These are phyloP conservation scores for Hypoxylon trugodes DNA, from an alignment of 495 filamentous ascomycete genomes.

Conservation along the genomic window DNA sequence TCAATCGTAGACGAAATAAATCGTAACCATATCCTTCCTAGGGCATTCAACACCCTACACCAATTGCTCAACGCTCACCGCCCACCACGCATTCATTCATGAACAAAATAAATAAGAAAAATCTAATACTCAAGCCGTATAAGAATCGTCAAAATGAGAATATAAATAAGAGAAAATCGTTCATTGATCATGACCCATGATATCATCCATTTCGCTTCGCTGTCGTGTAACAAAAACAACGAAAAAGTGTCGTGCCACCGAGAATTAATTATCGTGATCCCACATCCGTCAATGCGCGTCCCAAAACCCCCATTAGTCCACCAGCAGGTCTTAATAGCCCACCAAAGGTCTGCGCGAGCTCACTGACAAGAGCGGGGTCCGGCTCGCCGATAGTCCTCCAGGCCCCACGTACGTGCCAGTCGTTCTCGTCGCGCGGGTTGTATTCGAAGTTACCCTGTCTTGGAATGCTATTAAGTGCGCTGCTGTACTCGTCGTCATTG, in stretches of 20 bases:
- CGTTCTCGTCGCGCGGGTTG: slow-evolving; percentile 23
- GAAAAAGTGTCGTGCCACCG: no score
- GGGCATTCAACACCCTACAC: background rate
- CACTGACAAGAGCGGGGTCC: slow-evolving; percentile 22
- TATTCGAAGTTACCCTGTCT: slow-evolving; percentile 29
- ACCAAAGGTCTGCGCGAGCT: slow-evolving; percentile 19
- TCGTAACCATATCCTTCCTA: background rate
- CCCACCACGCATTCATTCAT: background rate
- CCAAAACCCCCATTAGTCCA: slow-evolving; percentile 13
- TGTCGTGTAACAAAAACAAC: background rate
- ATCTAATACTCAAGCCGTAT: no score
- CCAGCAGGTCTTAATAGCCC: slow-evolving; percentile 14
- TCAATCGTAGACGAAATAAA: background rate
- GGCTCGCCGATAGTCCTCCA: slow-evolving; percentile 32
- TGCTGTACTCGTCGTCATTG: slow-evolving; percentile 24
- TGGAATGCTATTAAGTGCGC: slow-evolving; percentile 3
- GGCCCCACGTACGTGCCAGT: slow-evolving; percentile 30
- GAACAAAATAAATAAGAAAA: background rate
- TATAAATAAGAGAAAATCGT: no score
- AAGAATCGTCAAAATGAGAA: no score
- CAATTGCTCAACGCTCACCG: background rate
- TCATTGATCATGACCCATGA: no score
- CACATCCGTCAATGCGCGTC: slow-evolving; percentile 22
- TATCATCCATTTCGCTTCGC: background rate
- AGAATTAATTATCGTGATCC: no score